Evolutionary conservation across 2,329 filamentous ascomycete genomes (phyloP), one percentile per base, ranked within the genome.

Genomic region (Teratosphaeria pseudoeucalypti): DNA sequence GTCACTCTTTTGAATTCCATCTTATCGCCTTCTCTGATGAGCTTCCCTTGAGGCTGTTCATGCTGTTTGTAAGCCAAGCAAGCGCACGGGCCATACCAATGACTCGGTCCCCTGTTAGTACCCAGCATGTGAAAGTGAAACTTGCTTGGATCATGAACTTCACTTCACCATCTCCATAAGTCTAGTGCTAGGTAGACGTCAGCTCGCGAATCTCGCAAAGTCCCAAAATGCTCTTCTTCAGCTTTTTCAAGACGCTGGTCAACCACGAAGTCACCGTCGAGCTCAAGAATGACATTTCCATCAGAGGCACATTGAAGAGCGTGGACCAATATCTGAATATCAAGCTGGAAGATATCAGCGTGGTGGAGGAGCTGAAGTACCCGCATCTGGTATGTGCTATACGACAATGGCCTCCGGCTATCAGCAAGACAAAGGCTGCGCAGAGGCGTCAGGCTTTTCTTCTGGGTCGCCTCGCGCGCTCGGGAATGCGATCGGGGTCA

Each of bases 251-350:
- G 77, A 97, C 92, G 58, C 88, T 97, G 71, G 95, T 96, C 74
- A 94, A 96, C 80, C 88, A 94, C 68, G 87, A 95, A 80, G 92
- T 99, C 71, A 97, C 92, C 54, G 91, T 99, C 73, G 94, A 99
- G 80, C 89, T 99, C 75, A 99, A 99, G 79, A 99, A 99, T 76
- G 94, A 99, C 78, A 95, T 99, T 68, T 91, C 92, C 73, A 95
- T 99, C 74, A 89, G 90, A 69, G 94, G 94, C 66, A 95, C 87
- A 39, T 82, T 99, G 66, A 99, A 97, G 81, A 95, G 89, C 72
- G 92, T 99, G 66, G 94, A 99, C 74, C 94, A 97, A 79, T 99
- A 95, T 77, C 85, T 99, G 72, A 99, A 99, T 78, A 96, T 99
- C 78, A 97, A 97, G 81, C 85, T 99, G 56, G 94, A 99, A 72